A percentile compares a stretch with the other conserved stretches of the same genome.
phyloP scores from a whole-genome alignment of 169 alveolate genomes.

The Condylostoma magnum region DNA sequence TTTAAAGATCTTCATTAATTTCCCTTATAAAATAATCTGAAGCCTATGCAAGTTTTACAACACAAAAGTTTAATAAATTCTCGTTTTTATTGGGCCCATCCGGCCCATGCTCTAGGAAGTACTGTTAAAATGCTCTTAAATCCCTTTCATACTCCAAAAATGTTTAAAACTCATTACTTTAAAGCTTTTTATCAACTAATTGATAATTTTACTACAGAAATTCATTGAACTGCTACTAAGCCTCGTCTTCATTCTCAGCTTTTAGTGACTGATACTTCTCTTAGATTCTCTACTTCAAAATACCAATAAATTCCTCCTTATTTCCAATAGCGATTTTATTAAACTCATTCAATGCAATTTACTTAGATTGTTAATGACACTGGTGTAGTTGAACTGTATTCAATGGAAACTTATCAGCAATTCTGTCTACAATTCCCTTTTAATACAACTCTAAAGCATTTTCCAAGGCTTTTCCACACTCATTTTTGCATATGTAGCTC shows the following conservation, averaged over 20 bases:
- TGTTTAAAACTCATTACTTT: constrained; percentile 54
- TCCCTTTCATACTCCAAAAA: constrained; percentile 64
- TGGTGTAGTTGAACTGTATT: constrained; percentile 48
- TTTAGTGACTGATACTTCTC: constrained; percentile 19
- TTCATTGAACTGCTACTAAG: constrained; percentile 32
- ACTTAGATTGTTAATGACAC: constrained; percentile 54
- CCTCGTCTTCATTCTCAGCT: constrained; percentile 47
- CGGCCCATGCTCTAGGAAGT: constrained; percentile 72
- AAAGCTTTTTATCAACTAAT: constrained; percentile 57
- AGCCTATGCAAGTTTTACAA: constrained; percentile 48
- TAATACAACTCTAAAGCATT: constrained; percentile 56
- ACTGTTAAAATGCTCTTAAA: constrained; percentile 52
- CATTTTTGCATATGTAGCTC: constrained; percentile 78
- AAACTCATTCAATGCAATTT: constrained; percentile 44
- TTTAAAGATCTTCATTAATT: constrained; percentile 45
- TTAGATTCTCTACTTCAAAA: constrained; percentile 42
- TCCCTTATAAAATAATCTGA: constrained; percentile 56
- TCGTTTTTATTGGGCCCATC: constrained; percentile 51
- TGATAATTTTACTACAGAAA: constrained; percentile 31
- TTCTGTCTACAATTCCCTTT: neutral
- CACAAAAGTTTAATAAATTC: constrained; percentile 51
- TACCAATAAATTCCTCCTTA: constrained; percentile 30
- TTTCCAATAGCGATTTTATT: constrained; percentile 44
- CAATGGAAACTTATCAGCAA: constrained; percentile 46
- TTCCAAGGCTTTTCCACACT: constrained; percentile 56